Evolutionary conservation across 208 protist genomes (phyloP).

Genomic region (Trypanosomatidae sp.): DNA sequence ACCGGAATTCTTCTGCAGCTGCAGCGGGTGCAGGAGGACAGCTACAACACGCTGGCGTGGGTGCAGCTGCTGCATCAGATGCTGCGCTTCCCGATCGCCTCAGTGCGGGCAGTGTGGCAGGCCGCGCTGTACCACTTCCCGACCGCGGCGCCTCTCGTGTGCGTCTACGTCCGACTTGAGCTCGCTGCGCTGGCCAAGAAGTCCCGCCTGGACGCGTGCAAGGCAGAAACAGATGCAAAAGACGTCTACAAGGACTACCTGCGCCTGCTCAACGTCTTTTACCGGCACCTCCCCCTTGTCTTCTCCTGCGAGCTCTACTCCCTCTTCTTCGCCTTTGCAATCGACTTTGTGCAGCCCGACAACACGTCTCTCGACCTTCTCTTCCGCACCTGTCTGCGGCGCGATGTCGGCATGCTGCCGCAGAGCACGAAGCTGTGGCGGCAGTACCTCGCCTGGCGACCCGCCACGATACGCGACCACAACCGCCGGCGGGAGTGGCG

Average conservation of each 20-base stretch:
- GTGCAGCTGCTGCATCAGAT: slow-evolving; percentile 55
- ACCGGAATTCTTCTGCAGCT: slow-evolving; percentile 35
- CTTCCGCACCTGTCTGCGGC: slow-evolving; percentile 55
- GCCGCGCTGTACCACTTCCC: slow-evolving; percentile 76
- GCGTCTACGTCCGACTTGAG: slow-evolving; percentile 59
- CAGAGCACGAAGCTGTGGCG: slow-evolving; percentile 75
- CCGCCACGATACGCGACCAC: slow-evolving; percentile 40
- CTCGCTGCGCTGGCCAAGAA: slow-evolving; percentile 45
- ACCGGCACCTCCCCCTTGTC: slow-evolving; percentile 70
- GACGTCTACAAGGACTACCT: slow-evolving; percentile 59
- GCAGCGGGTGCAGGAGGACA: slow-evolving; percentile 49
- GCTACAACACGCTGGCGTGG: slow-evolving; percentile 68
- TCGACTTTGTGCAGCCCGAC: slow-evolving; percentile 63
- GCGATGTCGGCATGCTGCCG: slow-evolving; percentile 71
- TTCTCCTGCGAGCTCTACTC: slow-evolving; percentile 76
- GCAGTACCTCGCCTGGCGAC: slow-evolving; percentile 61
- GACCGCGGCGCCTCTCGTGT: slow-evolving; percentile 51
- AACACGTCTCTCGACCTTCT: slow-evolving; percentile 50
- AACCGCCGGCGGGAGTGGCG: slow-evolving; percentile 51
- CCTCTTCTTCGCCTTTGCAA: slow-evolving; percentile 70
- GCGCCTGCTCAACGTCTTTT: slow-evolving; percentile 77
- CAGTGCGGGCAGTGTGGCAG: slow-evolving; percentile 67
- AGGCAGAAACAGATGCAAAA: slow-evolving; percentile 56
- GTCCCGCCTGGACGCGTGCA: slow-evolving; percentile 43
- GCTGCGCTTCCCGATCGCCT: slow-evolving; percentile 64